phyloP scores from a whole-genome alignment of 2,329 filamentous ascomycete genomes.

The Tympanopsis confertula region DNA sequence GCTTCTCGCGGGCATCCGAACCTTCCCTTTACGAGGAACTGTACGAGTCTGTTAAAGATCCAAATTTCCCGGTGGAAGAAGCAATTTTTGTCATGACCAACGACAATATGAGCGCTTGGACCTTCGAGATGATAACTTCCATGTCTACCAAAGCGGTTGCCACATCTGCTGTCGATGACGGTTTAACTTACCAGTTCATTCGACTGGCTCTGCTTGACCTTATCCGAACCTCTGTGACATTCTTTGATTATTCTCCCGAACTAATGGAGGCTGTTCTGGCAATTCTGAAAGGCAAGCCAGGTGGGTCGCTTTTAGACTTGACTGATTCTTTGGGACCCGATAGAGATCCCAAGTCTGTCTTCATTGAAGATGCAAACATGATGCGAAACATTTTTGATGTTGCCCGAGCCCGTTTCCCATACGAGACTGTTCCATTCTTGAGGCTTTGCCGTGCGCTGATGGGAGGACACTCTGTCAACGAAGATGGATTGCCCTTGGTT shows the following conservation, averaged over 20 bases:
- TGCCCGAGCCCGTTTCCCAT: slow-evolving; percentile 70
- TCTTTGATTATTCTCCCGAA: slow-evolving; percentile 11
- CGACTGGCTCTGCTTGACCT: background rate
- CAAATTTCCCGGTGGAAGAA: background rate
- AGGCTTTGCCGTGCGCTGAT: slow-evolving; percentile 57
- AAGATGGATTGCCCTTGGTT: slow-evolving; percentile 30
- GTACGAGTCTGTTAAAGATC: background rate
- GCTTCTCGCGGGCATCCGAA: background rate
- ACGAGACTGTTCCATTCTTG: slow-evolving; percentile 71
- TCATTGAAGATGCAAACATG: slow-evolving; percentile 43
- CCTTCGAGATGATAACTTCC: background rate
- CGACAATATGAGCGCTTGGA: background rate
- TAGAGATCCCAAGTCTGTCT: slow-evolving; percentile 20
- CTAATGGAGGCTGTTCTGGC: slow-evolving; percentile 40
- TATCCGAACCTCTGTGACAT: background rate
- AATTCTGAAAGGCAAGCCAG: slow-evolving; percentile 11
- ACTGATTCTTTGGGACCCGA: slow-evolving; percentile 16
- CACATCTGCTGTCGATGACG: background rate
- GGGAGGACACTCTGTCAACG: slow-evolving; percentile 26
- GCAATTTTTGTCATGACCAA: background rate
- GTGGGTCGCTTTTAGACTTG: slow-evolving; percentile 17
- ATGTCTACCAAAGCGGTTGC: background rate
- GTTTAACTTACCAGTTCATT: background rate
- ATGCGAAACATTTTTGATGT: slow-evolving; percentile 51
- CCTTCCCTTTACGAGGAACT: background rate